phyloP scores from a whole-genome alignment of 768 basidiomycete species.

The Rhizopogon sp. region DNA sequence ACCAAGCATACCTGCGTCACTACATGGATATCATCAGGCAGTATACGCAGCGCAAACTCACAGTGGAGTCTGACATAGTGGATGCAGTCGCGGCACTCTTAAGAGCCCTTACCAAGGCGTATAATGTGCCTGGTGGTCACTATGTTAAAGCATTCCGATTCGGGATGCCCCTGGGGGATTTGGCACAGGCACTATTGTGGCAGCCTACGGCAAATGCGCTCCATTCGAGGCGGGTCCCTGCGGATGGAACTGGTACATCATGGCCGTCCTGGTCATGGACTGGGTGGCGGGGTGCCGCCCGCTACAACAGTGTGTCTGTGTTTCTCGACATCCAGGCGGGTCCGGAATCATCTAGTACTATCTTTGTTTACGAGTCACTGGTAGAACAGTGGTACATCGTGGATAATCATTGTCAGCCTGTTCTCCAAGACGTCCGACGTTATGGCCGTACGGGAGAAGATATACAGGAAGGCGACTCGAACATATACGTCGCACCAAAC shows the following conservation, averaged over 20 bases:
- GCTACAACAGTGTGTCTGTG: neutral
- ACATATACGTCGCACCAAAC: conserved; percentile 1
- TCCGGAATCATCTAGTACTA: neutral
- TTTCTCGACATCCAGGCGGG: conserved; percentile 6
- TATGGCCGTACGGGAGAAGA: neutral
- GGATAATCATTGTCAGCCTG: conserved; percentile 1
- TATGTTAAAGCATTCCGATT: neutral
- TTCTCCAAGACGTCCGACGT: conserved; percentile 9
- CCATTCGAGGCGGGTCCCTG: conserved; percentile 2
- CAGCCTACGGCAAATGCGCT: neutral
- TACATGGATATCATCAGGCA: neutral
- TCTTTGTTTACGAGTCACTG: conserved; percentile 6
- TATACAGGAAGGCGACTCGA: neutral
- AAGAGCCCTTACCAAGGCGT: neutral
- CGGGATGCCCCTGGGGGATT: neutral
- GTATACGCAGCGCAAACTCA: neutral
- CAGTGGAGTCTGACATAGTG: neutral
- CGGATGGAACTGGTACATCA: neutral
- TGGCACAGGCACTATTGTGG: conserved; percentile 16
- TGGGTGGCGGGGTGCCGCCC: conserved; percentile 15
- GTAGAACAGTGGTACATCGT: conserved; percentile 12
- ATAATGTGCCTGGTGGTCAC: neutral
- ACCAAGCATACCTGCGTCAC: too few relatives aligned
- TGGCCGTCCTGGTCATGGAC: conserved; percentile 23
- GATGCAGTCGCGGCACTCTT: neutral